Base-by-base conservation (phyloP, 2,329 filamentous ascomycete species). In the Coleophoma cylindrospora region DNA sequence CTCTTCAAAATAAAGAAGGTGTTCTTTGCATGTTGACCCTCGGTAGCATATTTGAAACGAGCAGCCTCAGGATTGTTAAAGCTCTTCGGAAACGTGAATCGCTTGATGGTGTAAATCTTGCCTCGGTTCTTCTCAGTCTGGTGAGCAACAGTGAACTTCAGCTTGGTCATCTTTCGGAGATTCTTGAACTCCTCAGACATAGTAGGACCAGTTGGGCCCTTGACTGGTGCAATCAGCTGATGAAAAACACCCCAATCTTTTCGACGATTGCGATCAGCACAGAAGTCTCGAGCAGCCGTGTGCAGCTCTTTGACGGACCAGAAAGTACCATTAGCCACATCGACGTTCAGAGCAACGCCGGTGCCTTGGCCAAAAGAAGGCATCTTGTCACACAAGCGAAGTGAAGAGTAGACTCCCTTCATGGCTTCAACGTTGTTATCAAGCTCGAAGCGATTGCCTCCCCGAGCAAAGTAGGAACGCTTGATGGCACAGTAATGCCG, bases 301-400 rank as follows among this genome's bases (percentile, higher is more conserved):
- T 61, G 57, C 13, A 75, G 52, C 38, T 68, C 65, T 32, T 67
- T 64, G 2, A 67, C 52, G 36, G 73, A 76, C 86, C 89, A 97
- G 71, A 99, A 99, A 12, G 87, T 88, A 0, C 89, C 88, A 64
- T 97, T 96, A 50, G 91, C 86, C 32, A 96, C 87, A 61, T 99
- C 92, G 11, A 95, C 83, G 59, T 96, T 97, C 64, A 99, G 73
- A 0, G 87, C 82, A 6, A 97, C 75, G 9, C 81, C 81, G 22
- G 80, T 77, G 33, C 80, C 43, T 33, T 64, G 43, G 34, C 56
- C 56, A 50, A 51, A 27, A 22, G 57, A 57, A 7, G 53, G 43
- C 41, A 50, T 66, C 67, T 79, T 76, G 54, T 89, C 77, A 43
- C 85, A 86, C 19, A 92, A 78, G 40, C 91, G 83, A 47, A 96